Base-by-base conservation (phyloP, 768 basidiomycete genomes). In the Tephrocybe sp. region DNA sequence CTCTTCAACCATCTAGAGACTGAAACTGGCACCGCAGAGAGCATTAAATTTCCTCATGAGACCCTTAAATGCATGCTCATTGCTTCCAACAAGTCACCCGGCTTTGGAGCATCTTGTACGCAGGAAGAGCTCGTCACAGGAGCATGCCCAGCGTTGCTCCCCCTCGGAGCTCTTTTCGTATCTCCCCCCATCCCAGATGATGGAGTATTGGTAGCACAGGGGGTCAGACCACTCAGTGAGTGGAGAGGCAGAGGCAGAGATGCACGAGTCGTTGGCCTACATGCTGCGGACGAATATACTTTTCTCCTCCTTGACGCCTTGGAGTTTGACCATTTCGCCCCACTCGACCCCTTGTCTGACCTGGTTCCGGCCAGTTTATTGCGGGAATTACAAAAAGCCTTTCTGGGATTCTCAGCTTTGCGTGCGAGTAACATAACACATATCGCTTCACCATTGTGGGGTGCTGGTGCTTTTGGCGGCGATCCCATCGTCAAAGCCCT, bases 381-480 rank as follows among this genome's bases (percentile, higher is more conserved):
- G 25, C 62, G 64, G 25, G 70, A 71, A 25, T 53, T 69, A 25
- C 56, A 55, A 49, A 69, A 71, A 51, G 62, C 60, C 11, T 67
- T 64, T 17, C 51, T 55, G 8, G 67, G 66, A 18, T 65, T 70
- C 24, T 37, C 36, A 20, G 61, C 60, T 10, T 48, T 68, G 14
- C 41, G 40, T 12, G 32, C 53, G 32, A 50, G 54, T n/a, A 58
- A 62, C 17, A 54, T 68, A 23, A 51, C 40, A n/a, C 57, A 55
- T 2, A 55, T 67, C 41, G 52, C 60, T 4, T 65, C 66, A 3
- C 65, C 68, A 15, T 45, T 69, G 24, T 69, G 65, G 69, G 68
- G 66, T n/a, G 54, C 66, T 44, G 71, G 67, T n/a, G 64, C 68
- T 37, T 68, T 71, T 54, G 65, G 64, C 3, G 69, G 64, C 1